These are phyloP conservation scores for Saccharomycopsis sp. DNA, from an alignment of 805 yeast species.

Conservation along the genomic window DNA sequence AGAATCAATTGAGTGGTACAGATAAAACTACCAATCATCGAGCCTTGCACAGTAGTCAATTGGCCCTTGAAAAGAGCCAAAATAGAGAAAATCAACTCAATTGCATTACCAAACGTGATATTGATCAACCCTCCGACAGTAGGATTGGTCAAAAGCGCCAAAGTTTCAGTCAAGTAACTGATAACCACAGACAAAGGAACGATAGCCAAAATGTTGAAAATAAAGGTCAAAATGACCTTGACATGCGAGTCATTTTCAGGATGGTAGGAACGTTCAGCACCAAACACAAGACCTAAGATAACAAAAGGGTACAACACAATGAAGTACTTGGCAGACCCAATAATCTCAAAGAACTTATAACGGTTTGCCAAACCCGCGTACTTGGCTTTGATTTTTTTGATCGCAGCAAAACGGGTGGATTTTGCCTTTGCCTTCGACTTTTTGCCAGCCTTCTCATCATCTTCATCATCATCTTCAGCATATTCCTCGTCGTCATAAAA, in stretches of 20 bases:
- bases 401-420: background rate
- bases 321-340: constrained; percentile 16
- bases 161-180: constrained; percentile 15
- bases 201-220: constrained; percentile 19
- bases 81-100: constrained; percentile 18
- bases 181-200: constrained; percentile 18
- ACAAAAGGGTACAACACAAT: constrained; percentile 17
- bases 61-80: constrained; percentile 17
- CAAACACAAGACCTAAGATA: constrained; percentile 17
- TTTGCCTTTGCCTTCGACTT: background rate
- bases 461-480: constrained; percentile 3
- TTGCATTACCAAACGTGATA: constrained; percentile 21
- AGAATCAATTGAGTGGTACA: constrained; percentile 17
- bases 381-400: constrained; percentile 6
- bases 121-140: constrained; percentile 19
- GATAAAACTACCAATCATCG: constrained; percentile 20
- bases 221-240: constrained; percentile 9
- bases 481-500: constrained; percentile 9
- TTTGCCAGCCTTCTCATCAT: constrained; percentile 5
- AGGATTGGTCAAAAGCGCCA: constrained; percentile 18
- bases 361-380: background rate
- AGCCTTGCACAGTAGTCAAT: constrained; percentile 19
- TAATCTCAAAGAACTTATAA: constrained; percentile 7
- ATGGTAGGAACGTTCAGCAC: background rate
- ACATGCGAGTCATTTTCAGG: constrained; percentile 2